A percentile compares a stretch with the other conserved stretches of the same genome.
phyloP scores from a whole-genome alignment of 2,329 filamentous ascomycete species.

The Beauveria sp. region DNA sequence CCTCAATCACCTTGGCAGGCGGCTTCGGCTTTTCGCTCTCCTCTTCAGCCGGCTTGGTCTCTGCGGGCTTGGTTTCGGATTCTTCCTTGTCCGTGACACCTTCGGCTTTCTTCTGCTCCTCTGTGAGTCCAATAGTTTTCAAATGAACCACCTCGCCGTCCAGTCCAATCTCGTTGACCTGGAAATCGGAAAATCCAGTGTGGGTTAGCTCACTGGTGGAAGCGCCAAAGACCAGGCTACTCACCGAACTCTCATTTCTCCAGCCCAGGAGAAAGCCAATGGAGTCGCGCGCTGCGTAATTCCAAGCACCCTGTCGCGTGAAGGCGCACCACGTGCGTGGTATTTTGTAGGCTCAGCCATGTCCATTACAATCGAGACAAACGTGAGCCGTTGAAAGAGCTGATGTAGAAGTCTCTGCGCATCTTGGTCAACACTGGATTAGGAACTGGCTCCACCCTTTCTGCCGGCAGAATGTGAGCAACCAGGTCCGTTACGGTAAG shows the following conservation, averaged over 20 bases:
- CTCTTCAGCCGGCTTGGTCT: constrained; percentile 16
- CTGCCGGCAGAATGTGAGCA: constrained; percentile 18
- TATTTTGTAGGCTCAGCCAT: constrained; percentile 27
- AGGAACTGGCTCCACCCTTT: constrained; percentile 13
- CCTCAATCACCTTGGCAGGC: constrained; percentile 18
- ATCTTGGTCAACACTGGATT: background rate
- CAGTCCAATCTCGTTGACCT: constrained; percentile 80
- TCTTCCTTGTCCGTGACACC: constrained; percentile 15
- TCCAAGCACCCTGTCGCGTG: constrained; percentile 29
- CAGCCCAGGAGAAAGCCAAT: constrained; percentile 29
- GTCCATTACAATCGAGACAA: background rate
- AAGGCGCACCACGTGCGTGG: constrained; percentile 23
- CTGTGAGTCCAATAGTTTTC: constrained; percentile 32
- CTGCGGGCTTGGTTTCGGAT: constrained; percentile 11
- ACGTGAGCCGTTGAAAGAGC: background rate
- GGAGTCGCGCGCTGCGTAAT: constrained; percentile 34
- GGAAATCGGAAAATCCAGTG: constrained; percentile 75
- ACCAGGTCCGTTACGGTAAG: background rate
- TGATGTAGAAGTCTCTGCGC: constrained; percentile 5
- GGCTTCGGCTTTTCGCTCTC: constrained; percentile 13
- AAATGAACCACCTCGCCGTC: constrained; percentile 72
- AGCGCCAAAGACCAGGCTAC: background rate
- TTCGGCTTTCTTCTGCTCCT: constrained; percentile 13
- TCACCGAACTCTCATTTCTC: constrained; percentile 32
- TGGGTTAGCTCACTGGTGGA: constrained; percentile 11